Evolutionary conservation across 257 asterid species (phyloP).

Genomic region (Apocynum venetum): DNA sequence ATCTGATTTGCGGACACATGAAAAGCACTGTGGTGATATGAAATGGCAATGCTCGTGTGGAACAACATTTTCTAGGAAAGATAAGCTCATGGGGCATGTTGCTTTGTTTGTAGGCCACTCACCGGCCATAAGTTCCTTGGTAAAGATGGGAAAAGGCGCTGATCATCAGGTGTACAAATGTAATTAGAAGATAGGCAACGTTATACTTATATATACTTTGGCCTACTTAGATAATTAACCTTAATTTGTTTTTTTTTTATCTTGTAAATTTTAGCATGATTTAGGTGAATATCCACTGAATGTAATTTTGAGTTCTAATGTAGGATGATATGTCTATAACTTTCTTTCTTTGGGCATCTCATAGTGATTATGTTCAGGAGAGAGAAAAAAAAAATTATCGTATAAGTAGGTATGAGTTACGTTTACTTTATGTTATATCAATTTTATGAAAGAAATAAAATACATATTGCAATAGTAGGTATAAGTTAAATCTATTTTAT

Average conservation of each 20-base stretch:
- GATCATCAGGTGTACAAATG: slow-evolving; percentile 4
- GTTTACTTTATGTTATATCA: too few relatives aligned
- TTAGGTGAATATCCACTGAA: too few relatives aligned
- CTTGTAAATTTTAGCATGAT: too few relatives aligned
- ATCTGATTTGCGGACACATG: slow-evolving; percentile 72
- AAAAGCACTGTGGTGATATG: slow-evolving; percentile 78
- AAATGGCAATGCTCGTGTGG: slow-evolving; percentile 83
- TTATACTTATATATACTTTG: neutral
- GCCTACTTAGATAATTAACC: neutral
- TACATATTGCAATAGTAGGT: too few relatives aligned
- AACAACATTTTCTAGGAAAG: slow-evolving; percentile 73
- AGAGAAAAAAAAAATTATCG: too few relatives aligned
- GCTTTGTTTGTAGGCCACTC: slow-evolving; percentile 64
- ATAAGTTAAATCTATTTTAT: too few relatives aligned
- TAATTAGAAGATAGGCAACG: slow-evolving; percentile 2
- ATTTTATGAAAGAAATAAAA: too few relatives aligned
- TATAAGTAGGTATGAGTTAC: too few relatives aligned
- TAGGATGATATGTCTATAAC: too few relatives aligned
- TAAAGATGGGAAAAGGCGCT: slow-evolving; percentile 25
- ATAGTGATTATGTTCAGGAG: too few relatives aligned
- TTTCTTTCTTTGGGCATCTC: too few relatives aligned
- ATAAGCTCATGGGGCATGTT: slow-evolving; percentile 72
- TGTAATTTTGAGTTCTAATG: too few relatives aligned
- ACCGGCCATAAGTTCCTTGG: slow-evolving; percentile 32
- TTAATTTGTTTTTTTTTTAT: neutral